phyloP scores from a whole-genome alignment of 352 stramenopile genomes.

The Stramenopiles sp. region DNA sequence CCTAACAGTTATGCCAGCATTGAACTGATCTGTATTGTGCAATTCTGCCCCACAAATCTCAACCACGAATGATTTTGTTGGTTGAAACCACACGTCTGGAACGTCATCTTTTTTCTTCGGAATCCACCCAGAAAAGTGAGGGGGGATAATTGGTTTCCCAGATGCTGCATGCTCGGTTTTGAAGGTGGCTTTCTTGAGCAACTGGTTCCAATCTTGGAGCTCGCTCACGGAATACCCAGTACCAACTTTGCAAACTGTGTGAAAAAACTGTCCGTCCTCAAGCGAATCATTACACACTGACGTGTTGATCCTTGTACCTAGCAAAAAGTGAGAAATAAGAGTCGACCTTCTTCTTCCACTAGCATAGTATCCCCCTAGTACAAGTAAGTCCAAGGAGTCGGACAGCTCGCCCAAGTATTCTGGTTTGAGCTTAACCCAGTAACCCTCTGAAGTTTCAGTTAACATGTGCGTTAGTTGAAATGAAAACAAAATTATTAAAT shows the following conservation, averaged over 20 bases:
- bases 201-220: not conserved
- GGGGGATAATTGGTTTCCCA: not conserved
- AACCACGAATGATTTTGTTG: not conserved
- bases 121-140: not conserved
- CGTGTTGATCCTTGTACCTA: not conserved
- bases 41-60: not conserved
- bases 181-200: not conserved
- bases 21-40: not conserved
- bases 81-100: not conserved
- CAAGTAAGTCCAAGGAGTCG: not conserved
- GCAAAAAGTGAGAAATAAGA: slow-evolving; percentile 3
- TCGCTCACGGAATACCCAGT: not conserved
- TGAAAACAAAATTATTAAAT: too few relatives aligned
- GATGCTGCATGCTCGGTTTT: not conserved
- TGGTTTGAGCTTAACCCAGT: not conserved
- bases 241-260: not conserved
- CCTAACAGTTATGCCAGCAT: not conserved
- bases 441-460: too few relatives aligned
- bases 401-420: not conserved
- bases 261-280: not conserved
- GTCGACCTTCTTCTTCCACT: not conserved
- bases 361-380: not conserved
- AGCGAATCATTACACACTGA: not conserved
- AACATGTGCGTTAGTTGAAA: too few relatives aligned
- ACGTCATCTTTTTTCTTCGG: not conserved